phyloP scores from a whole-genome alignment of 176 grass and related monocot species.

The Typha latifolia region DNA sequence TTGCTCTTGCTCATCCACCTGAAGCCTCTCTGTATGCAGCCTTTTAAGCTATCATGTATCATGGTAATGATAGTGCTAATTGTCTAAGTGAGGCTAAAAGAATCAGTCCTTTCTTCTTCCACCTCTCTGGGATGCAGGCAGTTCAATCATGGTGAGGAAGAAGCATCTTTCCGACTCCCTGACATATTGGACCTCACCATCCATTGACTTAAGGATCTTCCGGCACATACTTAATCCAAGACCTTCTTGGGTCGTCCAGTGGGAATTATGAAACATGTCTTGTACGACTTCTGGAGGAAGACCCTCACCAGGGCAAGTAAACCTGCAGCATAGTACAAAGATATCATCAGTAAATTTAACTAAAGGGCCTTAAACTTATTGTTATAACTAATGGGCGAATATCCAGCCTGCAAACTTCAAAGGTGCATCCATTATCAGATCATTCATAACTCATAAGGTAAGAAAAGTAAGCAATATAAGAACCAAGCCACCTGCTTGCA shows the following conservation, averaged over 20 bases:
- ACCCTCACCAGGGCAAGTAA: constrained; percentile 81
- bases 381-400: too few relatives aligned
- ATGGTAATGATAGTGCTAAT: not conserved
- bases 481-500: too few relatives aligned
- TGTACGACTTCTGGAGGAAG: constrained; percentile 76
- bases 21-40: not conserved
- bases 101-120: constrained; percentile 24
- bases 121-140: constrained; percentile 36
- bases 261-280: constrained; percentile 91
- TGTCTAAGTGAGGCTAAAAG: not conserved
- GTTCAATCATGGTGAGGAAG: constrained; percentile 65
- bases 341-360: not conserved
- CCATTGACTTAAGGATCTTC: constrained; percentile 84
- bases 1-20: not conserved
- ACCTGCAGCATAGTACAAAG: constrained; percentile 33
- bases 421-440: too few relatives aligned
- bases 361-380: not conserved
- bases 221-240: constrained; percentile 61
- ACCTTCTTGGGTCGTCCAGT: constrained; percentile 64
- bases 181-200: constrained; percentile 90
- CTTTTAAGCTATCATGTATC: not conserved
- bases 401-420: not conserved
- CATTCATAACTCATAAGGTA: too few relatives aligned
- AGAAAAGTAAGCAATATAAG: too few relatives aligned
- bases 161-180: constrained; percentile 86